Evolutionary conservation across 306 rosid species (phyloP).

Genomic region (Quercus variabilis): DNA sequence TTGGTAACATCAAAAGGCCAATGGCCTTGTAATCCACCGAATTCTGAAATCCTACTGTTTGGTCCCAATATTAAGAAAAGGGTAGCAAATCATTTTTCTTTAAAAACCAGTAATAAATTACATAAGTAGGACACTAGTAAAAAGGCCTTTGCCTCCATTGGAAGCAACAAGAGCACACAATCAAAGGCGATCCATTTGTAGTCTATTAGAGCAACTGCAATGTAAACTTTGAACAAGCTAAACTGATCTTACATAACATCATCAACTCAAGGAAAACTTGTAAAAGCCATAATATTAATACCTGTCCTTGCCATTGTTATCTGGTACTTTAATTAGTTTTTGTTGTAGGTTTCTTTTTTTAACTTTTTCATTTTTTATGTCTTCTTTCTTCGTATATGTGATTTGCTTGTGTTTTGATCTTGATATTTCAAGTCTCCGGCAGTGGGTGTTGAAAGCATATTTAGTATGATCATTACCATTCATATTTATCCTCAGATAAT

Average conservation of each 20-base stretch:
- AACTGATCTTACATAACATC: neutral
- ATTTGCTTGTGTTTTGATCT: neutral
- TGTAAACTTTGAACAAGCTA: neutral
- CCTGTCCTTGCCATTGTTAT: neutral
- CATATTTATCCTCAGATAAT: neutral
- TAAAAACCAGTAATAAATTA: neutral
- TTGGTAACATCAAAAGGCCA: neutral
- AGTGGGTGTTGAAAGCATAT: neutral
- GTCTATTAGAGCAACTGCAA: neutral
- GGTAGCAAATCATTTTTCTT: neutral
- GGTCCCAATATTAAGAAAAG: neutral
- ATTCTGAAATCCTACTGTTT: neutral
- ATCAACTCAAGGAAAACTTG: neutral
- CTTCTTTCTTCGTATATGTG: neutral
- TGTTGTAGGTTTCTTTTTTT: too few relatives aligned
- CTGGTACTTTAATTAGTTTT: too few relatives aligned
- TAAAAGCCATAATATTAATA: neutral
- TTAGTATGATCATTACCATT: neutral
- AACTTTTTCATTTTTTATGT: neutral
- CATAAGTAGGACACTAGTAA: neutral
- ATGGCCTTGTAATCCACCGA: neutral
- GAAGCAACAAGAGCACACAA: neutral
- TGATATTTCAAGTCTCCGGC: neutral
- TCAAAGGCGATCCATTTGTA: neutral
- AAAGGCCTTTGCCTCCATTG: neutral